Evolutionary conservation across 495 filamentous ascomycete genomes (phyloP).

Genomic region (Penicillium egyptiacum): DNA sequence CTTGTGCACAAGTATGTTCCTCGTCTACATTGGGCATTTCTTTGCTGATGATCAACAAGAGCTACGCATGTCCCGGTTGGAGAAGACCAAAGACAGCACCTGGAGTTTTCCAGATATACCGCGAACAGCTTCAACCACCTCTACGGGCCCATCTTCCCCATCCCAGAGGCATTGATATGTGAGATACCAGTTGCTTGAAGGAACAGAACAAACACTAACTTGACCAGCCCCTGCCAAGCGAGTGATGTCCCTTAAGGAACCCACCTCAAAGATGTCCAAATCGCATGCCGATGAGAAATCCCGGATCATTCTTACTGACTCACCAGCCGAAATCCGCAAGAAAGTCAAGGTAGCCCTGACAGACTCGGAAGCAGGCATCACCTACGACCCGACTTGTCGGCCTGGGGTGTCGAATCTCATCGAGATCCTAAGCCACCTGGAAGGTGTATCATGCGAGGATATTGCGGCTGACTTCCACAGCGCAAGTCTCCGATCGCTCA

Average conservation of each 20-base stretch:
- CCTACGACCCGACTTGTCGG: slow-evolving; percentile 66
- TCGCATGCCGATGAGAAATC: slow-evolving; percentile 68
- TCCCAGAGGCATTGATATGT: slow-evolving; percentile 78
- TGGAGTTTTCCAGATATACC: slow-evolving; percentile 85
- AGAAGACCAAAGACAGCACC: slow-evolving; percentile 88
- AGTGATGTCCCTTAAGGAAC: slow-evolving; percentile 83
- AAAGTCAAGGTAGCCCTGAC: slow-evolving; percentile 79
- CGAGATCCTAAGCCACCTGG: slow-evolving; percentile 68
- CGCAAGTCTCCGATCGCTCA: slow-evolving; percentile 60
- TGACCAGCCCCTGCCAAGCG: slow-evolving; percentile 67
- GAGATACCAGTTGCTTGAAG: slow-evolving; percentile 22
- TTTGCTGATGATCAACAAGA: slow-evolving; percentile 33
- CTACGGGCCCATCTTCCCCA: slow-evolving; percentile 61
- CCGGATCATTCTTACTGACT: slow-evolving; percentile 78
- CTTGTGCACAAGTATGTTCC: slow-evolving; percentile 69
- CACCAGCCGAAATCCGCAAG: slow-evolving; percentile 52
- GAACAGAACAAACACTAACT: slow-evolving; percentile 12
- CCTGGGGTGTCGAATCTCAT: slow-evolving; percentile 89
- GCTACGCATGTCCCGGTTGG: slow-evolving; percentile 96
- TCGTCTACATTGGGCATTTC: not conserved
- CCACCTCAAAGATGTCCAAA: slow-evolving; percentile 88
- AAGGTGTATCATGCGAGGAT: slow-evolving; percentile 49
- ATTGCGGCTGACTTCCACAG: slow-evolving; percentile 56
- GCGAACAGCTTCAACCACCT: slow-evolving; percentile 80
- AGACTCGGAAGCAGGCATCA: slow-evolving; percentile 61